Evolutionary conservation across 2,329 filamentous ascomycete genomes (phyloP).

Genomic region (Chaetomium sp.): DNA sequence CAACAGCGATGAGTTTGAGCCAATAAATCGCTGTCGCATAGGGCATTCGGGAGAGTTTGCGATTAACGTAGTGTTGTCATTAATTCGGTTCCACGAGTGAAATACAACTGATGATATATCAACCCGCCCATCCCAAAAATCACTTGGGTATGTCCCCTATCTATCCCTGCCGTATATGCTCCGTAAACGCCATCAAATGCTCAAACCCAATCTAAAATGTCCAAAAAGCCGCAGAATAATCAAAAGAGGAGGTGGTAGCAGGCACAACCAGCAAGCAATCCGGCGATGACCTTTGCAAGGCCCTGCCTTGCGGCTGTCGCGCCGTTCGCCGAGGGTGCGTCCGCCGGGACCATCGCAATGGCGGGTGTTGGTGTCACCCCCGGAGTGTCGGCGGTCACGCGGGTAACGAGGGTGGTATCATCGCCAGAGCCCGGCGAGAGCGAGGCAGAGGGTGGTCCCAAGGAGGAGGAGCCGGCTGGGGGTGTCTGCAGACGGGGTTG

Average conservation of each 20-base stretch:
- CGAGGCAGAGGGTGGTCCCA: constrained; percentile 6
- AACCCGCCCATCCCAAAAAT: not conserved
- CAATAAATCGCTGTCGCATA: constrained; percentile 19
- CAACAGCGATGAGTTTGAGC: constrained; percentile 22
- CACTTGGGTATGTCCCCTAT: not conserved
- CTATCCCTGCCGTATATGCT: constrained; percentile 14
- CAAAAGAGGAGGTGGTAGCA: not conserved
- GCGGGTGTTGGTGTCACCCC: not conserved
- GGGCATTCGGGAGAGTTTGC: not conserved
- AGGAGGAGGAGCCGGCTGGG: constrained; percentile 5
- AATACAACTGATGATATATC: not conserved
- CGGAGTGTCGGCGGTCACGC: not conserved
- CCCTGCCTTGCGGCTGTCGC: not conserved
- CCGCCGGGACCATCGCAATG: constrained; percentile 4
- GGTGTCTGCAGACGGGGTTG: constrained; percentile 3
- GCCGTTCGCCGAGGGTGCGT: constrained; percentile 10
- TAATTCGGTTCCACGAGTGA: constrained; percentile 1
- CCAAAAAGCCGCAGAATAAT: not conserved
- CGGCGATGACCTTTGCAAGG: not conserved
- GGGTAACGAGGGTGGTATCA: constrained; percentile 14
- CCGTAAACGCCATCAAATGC: constrained; percentile 12
- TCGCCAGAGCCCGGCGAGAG: constrained; percentile 7
- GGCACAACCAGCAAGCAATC: not conserved
- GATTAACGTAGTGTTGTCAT: not conserved
- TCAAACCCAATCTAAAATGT: not conserved